Conservation (phyloP, 1,139 yeast genomes). For the Blastobotrys petasosporus region DNA sequence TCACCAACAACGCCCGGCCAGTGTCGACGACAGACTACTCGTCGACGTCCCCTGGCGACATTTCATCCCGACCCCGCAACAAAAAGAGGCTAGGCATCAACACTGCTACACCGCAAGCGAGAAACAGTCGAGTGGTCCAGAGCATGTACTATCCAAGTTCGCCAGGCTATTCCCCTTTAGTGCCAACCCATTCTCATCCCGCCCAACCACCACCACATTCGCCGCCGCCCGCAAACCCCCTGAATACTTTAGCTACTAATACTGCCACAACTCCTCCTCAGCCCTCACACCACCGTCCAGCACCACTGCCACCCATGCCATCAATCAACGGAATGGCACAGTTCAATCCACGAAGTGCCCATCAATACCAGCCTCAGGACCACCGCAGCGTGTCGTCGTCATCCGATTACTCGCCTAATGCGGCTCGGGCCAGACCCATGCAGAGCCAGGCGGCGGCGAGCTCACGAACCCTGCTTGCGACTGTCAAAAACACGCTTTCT, state of each 20-base stretch:
- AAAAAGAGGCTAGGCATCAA: constrained; percentile 18
- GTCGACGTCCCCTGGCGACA: background rate
- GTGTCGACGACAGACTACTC: too few relatives aligned
- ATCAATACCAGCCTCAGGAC: background rate
- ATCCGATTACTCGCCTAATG: background rate
- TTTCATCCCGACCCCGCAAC: constrained; percentile 16
- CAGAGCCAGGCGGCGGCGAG: background rate
- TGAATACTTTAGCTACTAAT: background rate
- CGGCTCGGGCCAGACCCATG: background rate
- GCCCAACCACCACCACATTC: constrained; percentile 1
- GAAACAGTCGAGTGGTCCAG: constrained; percentile 2
- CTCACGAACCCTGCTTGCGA: background rate
- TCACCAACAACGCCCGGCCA: constrained; percentile 5
- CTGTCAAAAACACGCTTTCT: background rate
- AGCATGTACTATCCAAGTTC: constrained; percentile 1
- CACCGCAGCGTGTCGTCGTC: background rate
- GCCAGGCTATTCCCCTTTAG: background rate
- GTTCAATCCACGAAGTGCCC: too few relatives aligned
- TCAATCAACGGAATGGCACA: too few relatives aligned
- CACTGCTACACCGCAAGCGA: constrained; percentile 10
- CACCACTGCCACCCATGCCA: background rate
- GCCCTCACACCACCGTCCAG: background rate
- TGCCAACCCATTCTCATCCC: background rate
- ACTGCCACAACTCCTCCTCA: background rate
- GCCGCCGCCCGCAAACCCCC: background rate